phyloP scores from a whole-genome alignment of 108 stramenopile genomes.

The Conticribra guillardii region DNA sequence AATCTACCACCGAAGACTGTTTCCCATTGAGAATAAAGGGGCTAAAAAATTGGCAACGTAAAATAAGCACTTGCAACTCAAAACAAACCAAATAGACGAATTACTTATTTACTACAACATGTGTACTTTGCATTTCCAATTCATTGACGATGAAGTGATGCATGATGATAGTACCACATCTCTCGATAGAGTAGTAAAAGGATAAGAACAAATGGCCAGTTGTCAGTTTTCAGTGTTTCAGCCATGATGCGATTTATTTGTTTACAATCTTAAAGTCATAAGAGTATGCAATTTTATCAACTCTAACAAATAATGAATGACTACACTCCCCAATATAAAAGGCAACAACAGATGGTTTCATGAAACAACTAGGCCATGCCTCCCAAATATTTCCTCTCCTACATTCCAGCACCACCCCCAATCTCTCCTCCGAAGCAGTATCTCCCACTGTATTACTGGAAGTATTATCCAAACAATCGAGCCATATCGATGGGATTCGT shows the following conservation, averaged over 20 bases:
- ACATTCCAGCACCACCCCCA: not conserved
- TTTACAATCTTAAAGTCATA: not conserved
- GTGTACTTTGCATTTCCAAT: too few relatives aligned
- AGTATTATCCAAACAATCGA: constrained; percentile 26
- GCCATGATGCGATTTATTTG: not conserved
- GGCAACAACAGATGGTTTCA: constrained; percentile 35
- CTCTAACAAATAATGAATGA: not conserved
- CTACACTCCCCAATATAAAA: not conserved
- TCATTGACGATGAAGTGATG: too few relatives aligned
- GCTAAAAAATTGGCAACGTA: too few relatives aligned
- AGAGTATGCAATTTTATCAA: not conserved
- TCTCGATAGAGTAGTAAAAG: too few relatives aligned
- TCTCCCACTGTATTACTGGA: not conserved
- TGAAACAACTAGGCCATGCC: constrained; percentile 47
- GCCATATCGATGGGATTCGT: constrained; percentile 76
- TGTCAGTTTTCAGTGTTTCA: too few relatives aligned
- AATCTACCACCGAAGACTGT: too few relatives aligned
- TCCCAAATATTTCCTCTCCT: constrained; percentile 42
- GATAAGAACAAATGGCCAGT: too few relatives aligned
- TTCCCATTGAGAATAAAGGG: too few relatives aligned
- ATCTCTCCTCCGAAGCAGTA: not conserved
- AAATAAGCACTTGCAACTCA: too few relatives aligned
- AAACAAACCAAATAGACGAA: too few relatives aligned
- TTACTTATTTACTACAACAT: too few relatives aligned
- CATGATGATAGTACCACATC: too few relatives aligned